Base-by-base conservation (phyloP, 2,329 filamentous ascomycete species). In the Fusarium guadeloupense region DNA sequence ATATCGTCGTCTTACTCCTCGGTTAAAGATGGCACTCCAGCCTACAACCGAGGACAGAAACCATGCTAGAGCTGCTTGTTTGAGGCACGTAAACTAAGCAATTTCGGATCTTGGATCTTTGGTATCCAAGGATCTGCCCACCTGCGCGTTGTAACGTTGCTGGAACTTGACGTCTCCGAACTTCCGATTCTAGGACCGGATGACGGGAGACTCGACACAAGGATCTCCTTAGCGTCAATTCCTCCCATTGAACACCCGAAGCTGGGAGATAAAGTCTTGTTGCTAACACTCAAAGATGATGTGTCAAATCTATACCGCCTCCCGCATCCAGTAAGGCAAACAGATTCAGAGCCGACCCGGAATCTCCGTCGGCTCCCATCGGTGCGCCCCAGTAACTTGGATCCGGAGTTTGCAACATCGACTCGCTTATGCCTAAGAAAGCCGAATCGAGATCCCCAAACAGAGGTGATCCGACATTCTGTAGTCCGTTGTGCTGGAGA, bases 261-360 rank as follows among this genome's bases (percentile, higher is more conserved):
- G n/a, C 30, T 13, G 9, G n/a, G 9, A 12, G 31, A 37, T 25
- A 7, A 14, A 21, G 35, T 14, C 39, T 19, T 33, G 26, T 59
- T 46, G 6, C 40, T 28, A 25, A 16, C 7, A 4, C n/a, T 28
- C 50, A 77, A 17, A 77, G 60, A 54, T 77, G 74, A 57, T 78
- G 75, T 8, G 76, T 81, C 34, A 84, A 70, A 64, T 84, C 82
- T 48, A 85, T 84, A 8, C 82, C 81, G 0, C 82, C 82, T 2
- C 81, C 80, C 0, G 77, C 77, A 31, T 84, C 82, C 30, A 84
- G 68, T 40, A 84, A 55, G 1, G 82, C 78, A 62, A 85, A 85
- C 13, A 84, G 49, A 46, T 84, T 84, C 19, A 84, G 49, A 59
- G 55, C 80, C 67, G 68, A 82, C 68, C 53, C 77, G 61, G 78